Evolutionary conservation across 2,329 filamentous ascomycete species (phyloP), one percentile per base, ranked within the genome.

Genomic region (Neurospora sp.): DNA sequence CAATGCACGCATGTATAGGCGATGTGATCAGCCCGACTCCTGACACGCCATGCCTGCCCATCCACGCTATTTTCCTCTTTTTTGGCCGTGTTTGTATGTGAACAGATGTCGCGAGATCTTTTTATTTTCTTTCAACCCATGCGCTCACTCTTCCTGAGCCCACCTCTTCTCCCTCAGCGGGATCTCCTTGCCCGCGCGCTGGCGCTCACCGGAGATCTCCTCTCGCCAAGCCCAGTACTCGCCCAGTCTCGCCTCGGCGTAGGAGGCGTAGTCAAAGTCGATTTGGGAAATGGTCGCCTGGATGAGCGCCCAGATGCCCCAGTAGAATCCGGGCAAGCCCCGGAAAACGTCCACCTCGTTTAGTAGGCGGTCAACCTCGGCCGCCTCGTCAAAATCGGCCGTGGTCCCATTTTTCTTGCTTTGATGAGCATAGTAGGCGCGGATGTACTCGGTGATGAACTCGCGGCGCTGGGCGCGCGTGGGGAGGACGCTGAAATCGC

Each of bases 251-350:
- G 91, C 81, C 79, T 97, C 93, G 11, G 96, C 95, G 79, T 98
- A 99, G 9, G 87, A 88, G 62, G 93, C 92, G 78, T 99, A 99
- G 81, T 99, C 94, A 78, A 99, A 99, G 78, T 97, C 92, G 76
- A 99, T 99, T 73, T 95, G 88, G 11, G 93, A 97, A 74, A 99
- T 98, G 69, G 89, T 92, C 2, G 94, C 92, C 83, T 99, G 96
- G 74, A 99, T 98, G 73, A 96, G 83, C 8, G 93, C 91, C 96
- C 96, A 99, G 70, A 97, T 93, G 33, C 96, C 96, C 94, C 91
- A 93, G 79, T 86, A 89, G 78, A 99, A 93, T 8, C 96, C 96
- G 0, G 96, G 96, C 15, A 97, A 87, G 62, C 94, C 96, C 66
- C 96, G 88, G 82, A 92, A 99, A 28, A 87, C 80, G 79, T 99